Evolutionary conservation across 495 filamentous ascomycete species (phyloP).

Genomic region (Tuber umbilicatum): DNA sequence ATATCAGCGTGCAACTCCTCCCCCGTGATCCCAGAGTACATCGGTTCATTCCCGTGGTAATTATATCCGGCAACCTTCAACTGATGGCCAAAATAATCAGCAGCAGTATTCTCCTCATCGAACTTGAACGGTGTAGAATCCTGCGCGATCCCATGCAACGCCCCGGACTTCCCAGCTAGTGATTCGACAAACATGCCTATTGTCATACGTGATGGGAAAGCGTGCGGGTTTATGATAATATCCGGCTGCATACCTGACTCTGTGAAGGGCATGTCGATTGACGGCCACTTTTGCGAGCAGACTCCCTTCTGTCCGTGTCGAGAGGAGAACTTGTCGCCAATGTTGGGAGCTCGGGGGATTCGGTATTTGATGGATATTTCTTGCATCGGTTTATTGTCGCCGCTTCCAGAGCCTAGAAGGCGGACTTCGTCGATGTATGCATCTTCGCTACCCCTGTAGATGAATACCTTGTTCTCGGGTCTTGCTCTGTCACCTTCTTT

Average conservation of each 20-base stretch:
- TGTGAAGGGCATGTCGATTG: slow-evolving; percentile 91
- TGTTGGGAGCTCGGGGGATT: slow-evolving; percentile 80
- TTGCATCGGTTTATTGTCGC: slow-evolving; percentile 73
- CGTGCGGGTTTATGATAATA: slow-evolving; percentile 98
- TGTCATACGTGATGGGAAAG: slow-evolving; percentile 99
- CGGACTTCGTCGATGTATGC: slow-evolving; percentile 90
- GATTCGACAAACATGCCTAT: slow-evolving; percentile 99
- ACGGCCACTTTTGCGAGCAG: slow-evolving; percentile 91
- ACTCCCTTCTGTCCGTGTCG: slow-evolving; percentile 98
- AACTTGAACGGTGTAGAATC: slow-evolving; percentile 93
- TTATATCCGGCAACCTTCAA: slow-evolving; percentile 92
- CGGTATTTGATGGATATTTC: slow-evolving; percentile 86
- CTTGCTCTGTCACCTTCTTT: slow-evolving; percentile 64
- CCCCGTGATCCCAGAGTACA: slow-evolving; percentile 94
- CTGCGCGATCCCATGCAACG: slow-evolving; percentile 87
- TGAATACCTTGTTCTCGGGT: slow-evolving; percentile 70
- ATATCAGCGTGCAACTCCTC: slow-evolving; percentile 91
- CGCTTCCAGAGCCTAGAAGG: slow-evolving; percentile 57
- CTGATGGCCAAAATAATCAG: slow-evolving; percentile 93
- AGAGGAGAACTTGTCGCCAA: slow-evolving; percentile 98
- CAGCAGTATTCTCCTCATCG: slow-evolving; percentile 82
- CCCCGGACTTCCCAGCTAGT: slow-evolving; percentile 87
- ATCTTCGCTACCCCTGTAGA: slow-evolving; percentile 83
- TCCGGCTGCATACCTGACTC: slow-evolving; percentile 96
- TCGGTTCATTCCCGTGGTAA: slow-evolving; percentile 95